These are phyloP conservation scores for Elsinoe australis DNA, from an alignment of 2,329 filamentous ascomycete species.

Conservation along the genomic window DNA sequence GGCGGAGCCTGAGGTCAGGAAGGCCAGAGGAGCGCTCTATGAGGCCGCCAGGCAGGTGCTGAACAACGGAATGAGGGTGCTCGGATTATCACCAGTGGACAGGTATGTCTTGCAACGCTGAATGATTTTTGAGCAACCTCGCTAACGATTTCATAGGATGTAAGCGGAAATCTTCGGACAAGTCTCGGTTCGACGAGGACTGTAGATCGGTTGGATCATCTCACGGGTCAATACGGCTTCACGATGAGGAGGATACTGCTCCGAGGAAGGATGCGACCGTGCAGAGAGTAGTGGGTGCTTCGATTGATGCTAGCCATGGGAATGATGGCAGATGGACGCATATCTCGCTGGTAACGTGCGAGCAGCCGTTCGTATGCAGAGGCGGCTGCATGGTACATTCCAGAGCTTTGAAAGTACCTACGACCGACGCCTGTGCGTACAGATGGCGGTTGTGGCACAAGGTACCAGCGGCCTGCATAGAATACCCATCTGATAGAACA, in stretches of 20 bases:
- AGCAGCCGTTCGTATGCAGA: background rate
- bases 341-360: background rate
- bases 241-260: too few relatives aligned
- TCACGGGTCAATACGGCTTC: too few relatives aligned
- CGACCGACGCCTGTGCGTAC: background rate
- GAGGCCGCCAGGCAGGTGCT: constrained; percentile 67
- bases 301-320: background rate
- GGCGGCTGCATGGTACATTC: constrained; percentile 8
- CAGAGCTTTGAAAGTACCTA: constrained; percentile 4
- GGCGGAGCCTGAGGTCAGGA: constrained; percentile 62
- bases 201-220: too few relatives aligned
- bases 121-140: background rate
- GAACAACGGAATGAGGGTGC: constrained; percentile 72
- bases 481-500: too few relatives aligned
- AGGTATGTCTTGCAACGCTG: constrained; percentile 17
- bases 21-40: constrained; percentile 69
- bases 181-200: background rate
- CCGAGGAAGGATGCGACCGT: too few relatives aligned
- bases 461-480: background rate
- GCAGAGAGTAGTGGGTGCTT: too few relatives aligned
- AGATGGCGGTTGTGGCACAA: background rate
- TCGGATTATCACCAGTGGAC: constrained; percentile 72
- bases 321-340: background rate
- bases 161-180: background rate
- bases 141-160: constrained; percentile 15